Base-by-base conservation (phyloP, 768 basidiomycete species). In the Suillus paluster region DNA sequence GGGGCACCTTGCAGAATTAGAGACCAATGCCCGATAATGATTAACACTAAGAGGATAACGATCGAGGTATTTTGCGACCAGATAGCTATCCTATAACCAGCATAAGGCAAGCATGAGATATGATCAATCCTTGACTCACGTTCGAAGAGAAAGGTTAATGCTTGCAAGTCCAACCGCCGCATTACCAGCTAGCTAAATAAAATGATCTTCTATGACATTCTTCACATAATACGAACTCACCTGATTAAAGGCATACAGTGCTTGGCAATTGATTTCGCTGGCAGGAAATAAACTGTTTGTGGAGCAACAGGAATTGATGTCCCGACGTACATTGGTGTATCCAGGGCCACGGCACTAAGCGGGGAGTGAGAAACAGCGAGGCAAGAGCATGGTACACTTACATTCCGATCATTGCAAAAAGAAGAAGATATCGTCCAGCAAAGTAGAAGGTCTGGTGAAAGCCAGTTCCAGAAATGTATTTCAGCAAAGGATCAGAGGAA, bases 21-120 rank as follows among this genome's bases (percentile, higher is more conserved):
- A 0, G 86, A 85, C 89, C 89, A 90, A 64, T 89, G 89, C 2
- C 89, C 89, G 14, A 89, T 75, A 46, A 87, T 85, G 53, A 90
- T 67, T 30, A 84, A n/a, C 8, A 85, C 70, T 12, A 91, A 75
- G 9, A 79, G 61, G 6, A 75, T 73, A 38, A 87, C 74, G 63
- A 90, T 77, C 66, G 79, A 85, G 63, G 77, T 76, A 54, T 83
- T 83, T 54, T 86, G 82, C 7, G 81, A 82, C 88, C 88, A 90
- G 30, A 90, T 82, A 12, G 88, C 89, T 73, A 90, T 84, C 3
- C 83, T 82, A 62, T 5, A 55, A 15, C 73, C 72, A 25, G 1
- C 33, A 23, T 38, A 14, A 34, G 21, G 11, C 17, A 38, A 17
- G 23, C 17, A 25, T 54, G 3, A 19, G 17, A 15, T 2, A 23